phyloP scores from a whole-genome alignment of 371 early-diverging fungal species.

The Mortierella sp. region DNA sequence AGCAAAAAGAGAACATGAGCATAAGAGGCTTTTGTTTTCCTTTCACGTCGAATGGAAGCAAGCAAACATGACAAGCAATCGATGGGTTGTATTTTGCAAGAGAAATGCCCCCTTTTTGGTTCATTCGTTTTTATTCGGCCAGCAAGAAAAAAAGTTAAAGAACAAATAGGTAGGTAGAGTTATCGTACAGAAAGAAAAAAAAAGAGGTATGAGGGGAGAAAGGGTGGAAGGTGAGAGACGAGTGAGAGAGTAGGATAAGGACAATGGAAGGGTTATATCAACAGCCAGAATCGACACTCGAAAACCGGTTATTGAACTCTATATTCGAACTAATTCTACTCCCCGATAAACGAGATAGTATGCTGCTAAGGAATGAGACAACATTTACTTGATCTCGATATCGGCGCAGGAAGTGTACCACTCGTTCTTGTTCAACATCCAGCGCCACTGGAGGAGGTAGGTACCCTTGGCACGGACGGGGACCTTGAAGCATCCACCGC shows the following conservation, averaged over 20 bases:
- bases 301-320: neutral
- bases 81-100: neutral
- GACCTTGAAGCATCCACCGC: constrained; percentile 59
- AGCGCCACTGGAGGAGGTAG: constrained; percentile 57
- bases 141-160: neutral
- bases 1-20: no score
- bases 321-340: no score
- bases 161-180: neutral
- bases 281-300: constrained; percentile 4
- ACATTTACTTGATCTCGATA: constrained; percentile 19
- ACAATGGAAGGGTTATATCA: neutral
- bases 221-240: neutral
- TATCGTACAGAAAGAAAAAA: neutral
- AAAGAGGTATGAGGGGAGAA: neutral
- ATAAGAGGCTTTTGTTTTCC: no score
- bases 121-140: constrained; percentile 5
- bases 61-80: neutral
- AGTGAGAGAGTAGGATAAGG: neutral
- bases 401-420: constrained; percentile 51
- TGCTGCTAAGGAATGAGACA: no score
- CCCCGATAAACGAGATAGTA: no score
- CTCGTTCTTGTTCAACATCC: constrained; percentile 55
- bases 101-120: neutral
- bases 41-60: no score
- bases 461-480: constrained; percentile 42